Percentiles rank a stretch among this genome's conserved stretches.
Conservation (phyloP, 140 eudicot genomes). For the Stevia rebaudiana region DNA sequence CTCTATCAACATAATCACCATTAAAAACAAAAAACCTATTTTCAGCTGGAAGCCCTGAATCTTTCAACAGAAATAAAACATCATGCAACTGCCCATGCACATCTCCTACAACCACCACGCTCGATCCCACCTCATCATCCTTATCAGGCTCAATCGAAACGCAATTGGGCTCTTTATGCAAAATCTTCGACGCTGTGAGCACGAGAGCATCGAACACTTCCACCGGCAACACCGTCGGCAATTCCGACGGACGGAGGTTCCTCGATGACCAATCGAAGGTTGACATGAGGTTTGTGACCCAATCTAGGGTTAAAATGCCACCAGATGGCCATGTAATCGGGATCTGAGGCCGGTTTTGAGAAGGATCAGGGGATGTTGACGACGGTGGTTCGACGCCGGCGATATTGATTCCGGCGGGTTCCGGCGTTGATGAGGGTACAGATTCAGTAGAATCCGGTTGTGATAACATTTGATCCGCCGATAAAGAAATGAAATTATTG, state of each 20-base stretch:
- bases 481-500: slow-evolving; percentile 4
- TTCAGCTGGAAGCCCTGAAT: slow-evolving; percentile 58
- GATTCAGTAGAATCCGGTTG: slow-evolving; percentile 26
- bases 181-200: slow-evolving; percentile 61
- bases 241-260: slow-evolving; percentile 47
- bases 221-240: slow-evolving; percentile 69
- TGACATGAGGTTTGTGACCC: slow-evolving; percentile 54
- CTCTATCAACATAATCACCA: slow-evolving; percentile 97
- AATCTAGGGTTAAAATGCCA: slow-evolving; percentile 45
- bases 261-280: slow-evolving; percentile 69
- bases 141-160: slow-evolving; percentile 42
- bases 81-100: slow-evolving; percentile 96
- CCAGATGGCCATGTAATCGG: slow-evolving; percentile 69
- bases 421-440: slow-evolving; percentile 13
- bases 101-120: slow-evolving; percentile 93
- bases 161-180: slow-evolving; percentile 87
- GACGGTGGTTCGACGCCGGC: slow-evolving; percentile 36
- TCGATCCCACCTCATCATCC: slow-evolving; percentile 19
- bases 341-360: slow-evolving; percentile 40
- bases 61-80: slow-evolving; percentile 60
- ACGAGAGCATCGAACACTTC: slow-evolving; percentile 57
- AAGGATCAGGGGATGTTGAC: slow-evolving; percentile 32
- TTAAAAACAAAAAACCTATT: slow-evolving; percentile 76
- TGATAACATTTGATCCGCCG: slow-evolving; percentile 4
- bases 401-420: slow-evolving; percentile 9